These are phyloP conservation scores for Penicillium sp. DNA, from an alignment of 2,329 filamentous ascomycete genomes.

Conservation along the genomic window DNA sequence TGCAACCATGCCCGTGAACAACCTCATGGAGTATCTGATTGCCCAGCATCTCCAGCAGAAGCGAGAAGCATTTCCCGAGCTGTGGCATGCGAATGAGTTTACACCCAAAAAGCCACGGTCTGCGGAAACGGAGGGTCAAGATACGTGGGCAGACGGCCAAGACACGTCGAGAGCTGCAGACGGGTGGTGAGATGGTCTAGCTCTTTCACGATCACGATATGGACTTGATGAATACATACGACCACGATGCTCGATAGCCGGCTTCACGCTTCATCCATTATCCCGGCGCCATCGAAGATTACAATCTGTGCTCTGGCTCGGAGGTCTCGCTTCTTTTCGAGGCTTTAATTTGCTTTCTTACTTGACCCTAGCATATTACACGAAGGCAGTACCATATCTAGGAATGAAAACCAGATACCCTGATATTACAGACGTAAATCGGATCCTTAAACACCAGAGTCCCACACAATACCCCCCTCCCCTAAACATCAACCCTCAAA, in stretches of 20 bases:
- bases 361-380: background rate
- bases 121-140: background rate
- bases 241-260: background rate
- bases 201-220: conserved; percentile 2
- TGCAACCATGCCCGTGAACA: conserved; percentile 17
- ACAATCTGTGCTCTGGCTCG: background rate
- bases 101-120: background rate
- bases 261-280: background rate
- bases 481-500: conserved; percentile 1
- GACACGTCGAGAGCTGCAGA: no score
- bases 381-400: background rate
- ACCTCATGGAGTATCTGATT: conserved; percentile 23
- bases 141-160: background rate
- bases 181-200: background rate
- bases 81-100: conserved; percentile 9
- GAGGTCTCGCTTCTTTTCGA: background rate
- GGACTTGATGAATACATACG: background rate
- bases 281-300: background rate
- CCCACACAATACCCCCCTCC: no score
- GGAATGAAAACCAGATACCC: background rate
- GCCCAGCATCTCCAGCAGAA: conserved; percentile 22
- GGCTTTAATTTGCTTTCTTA: background rate
- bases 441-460: background rate
- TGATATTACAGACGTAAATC: background rate
- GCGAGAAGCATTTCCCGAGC: conserved; percentile 22